phyloP scores from a whole-genome alignment of 805 yeast genomes.

The Cyberlindnera mycetangii region DNA sequence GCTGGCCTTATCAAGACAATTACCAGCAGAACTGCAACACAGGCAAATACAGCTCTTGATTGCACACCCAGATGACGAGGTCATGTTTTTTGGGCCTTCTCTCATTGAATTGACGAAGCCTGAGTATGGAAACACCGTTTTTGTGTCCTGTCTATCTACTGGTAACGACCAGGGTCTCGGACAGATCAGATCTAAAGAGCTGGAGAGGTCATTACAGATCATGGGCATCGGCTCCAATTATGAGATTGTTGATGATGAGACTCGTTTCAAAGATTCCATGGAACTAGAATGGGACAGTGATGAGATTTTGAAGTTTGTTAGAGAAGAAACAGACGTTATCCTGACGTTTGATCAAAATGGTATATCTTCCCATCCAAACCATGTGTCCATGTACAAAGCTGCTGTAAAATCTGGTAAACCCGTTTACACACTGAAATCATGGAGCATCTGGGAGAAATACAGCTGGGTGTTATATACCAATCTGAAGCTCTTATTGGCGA shows the following conservation, averaged over 20 bases:
- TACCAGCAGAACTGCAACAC: conserved; percentile 5
- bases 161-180: conserved; percentile 84
- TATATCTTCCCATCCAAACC: conserved; percentile 87
- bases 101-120: conserved; percentile 49
- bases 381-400: conserved; percentile 59
- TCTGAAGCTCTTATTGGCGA: conserved; percentile 1
- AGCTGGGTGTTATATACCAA: conserved; percentile 35
- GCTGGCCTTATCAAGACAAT: not conserved
- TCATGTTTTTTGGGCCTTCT: conserved; percentile 93
- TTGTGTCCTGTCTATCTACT: conserved; percentile 65
- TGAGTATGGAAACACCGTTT: conserved; percentile 47
- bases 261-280: conserved; percentile 67
- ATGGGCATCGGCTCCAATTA: conserved; percentile 43
- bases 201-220: conserved; percentile 49
- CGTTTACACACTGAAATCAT: conserved; percentile 31
- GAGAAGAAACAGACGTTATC: conserved; percentile 37
- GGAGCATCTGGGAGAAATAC: conserved; percentile 43
- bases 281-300: conserved; percentile 55
- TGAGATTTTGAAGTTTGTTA: conserved; percentile 39
- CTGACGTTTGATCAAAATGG: conserved; percentile 83
- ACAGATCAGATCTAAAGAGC: conserved; percentile 53
- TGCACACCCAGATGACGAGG: conserved; percentile 98
- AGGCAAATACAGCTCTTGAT: conserved; percentile 50
- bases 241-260: conserved; percentile 44
- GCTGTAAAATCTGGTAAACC: conserved; percentile 14